Base-by-base conservation (phyloP, 2,329 filamentous ascomycete genomes). In the Colletotrichum brevisporum region DNA sequence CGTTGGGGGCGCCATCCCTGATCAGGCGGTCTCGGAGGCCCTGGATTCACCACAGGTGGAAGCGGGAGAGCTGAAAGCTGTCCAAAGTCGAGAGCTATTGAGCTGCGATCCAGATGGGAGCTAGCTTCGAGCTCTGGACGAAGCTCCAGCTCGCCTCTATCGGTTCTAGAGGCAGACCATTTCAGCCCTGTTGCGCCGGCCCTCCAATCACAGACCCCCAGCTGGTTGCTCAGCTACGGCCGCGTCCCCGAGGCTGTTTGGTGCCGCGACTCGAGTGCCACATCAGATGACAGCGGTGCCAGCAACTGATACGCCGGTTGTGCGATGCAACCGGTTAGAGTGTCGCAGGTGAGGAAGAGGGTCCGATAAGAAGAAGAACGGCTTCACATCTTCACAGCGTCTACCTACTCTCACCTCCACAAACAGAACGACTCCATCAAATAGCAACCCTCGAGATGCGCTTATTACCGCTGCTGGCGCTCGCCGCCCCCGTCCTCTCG, bases 331-430 rank as follows among this genome's bases (percentile, higher is more conserved):
- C 26, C 10, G 63, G 43, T 54, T 60, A 66, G 54, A 48, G n/a
- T 69, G 48, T 66, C 50, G 43, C 54, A 51, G 21, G 26, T 45
- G 52, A 15, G 52, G 31, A 51, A 48, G 39, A 24, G 50, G 21
- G 36, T 26, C 43, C 24, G 61, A 61, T 67, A 66, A 69, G 67
- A 66, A 61, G 61, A 66, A 69, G 67, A 66, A 16, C 27, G n/a
- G 24, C 54, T 13, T 24, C 31, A 45, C 18, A 10, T 36, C 39
- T 26, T 48, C 16, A 18, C 27, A 4, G 24, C 41, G 16, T 45
- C 21, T 12, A 16, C 27, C 21, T 24, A 31, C 12, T 27, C 27
- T 26, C 13, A 41, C 24, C 3, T 45, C n/a, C 15, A 27, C 26
- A 21, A 15, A n/a, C 43, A 45, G 31, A 36, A 36, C 31, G 10